A percentile compares a stretch with the other conserved stretches of the same genome.
phyloP scores from a whole-genome alignment of 2,329 filamentous ascomycete genomes.

The Cladosporium austrohemisphaericum region DNA sequence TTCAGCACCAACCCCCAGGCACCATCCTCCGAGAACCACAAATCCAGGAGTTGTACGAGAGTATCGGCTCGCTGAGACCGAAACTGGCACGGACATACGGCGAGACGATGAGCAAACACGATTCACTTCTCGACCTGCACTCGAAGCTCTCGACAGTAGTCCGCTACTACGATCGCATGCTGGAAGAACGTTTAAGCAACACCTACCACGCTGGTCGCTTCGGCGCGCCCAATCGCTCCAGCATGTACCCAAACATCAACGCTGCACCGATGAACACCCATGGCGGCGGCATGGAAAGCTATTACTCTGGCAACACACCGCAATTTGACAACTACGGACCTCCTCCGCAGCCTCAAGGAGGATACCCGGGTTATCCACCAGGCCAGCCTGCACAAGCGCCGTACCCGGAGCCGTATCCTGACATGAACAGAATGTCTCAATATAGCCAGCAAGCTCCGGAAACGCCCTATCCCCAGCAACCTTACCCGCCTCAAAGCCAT shows the following conservation, averaged over 20 bases:
- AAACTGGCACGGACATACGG: conserved; percentile 95
- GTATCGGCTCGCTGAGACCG: conserved; percentile 86
- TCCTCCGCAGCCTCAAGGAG: conserved; percentile 43
- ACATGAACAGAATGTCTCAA: conserved; percentile 32
- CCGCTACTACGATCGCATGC: conserved; percentile 95
- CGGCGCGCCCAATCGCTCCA: conserved; percentile 44
- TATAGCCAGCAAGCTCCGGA: conserved; percentile 30
- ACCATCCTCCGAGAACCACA: conserved; percentile 96
- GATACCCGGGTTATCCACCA: conserved; percentile 49
- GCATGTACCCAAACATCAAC: conserved; percentile 68
- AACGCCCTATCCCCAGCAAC: conserved; percentile 29
- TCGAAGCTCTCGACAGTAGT: conserved; percentile 95
- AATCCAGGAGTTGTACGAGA: conserved; percentile 96
- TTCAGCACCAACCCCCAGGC: conserved; percentile 91
- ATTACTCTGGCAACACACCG: conserved; percentile 67
- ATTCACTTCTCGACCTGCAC: conserved; percentile 89
- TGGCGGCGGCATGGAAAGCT: conserved; percentile 66
- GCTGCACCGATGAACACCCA: conserved; percentile 41
- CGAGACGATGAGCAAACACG: conserved; percentile 99
- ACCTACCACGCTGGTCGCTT: conserved; percentile 76
- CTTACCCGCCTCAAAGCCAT: conserved; percentile 32
- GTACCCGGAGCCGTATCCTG: conserved; percentile 34
- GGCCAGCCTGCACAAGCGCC: conserved; percentile 37
- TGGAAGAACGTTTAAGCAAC: conserved; percentile 89
- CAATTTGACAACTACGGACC: conserved; percentile 44